Evolutionary conservation across 2,329 filamentous ascomycete species (phyloP).

Genomic region (Claviceps purpurea): DNA sequence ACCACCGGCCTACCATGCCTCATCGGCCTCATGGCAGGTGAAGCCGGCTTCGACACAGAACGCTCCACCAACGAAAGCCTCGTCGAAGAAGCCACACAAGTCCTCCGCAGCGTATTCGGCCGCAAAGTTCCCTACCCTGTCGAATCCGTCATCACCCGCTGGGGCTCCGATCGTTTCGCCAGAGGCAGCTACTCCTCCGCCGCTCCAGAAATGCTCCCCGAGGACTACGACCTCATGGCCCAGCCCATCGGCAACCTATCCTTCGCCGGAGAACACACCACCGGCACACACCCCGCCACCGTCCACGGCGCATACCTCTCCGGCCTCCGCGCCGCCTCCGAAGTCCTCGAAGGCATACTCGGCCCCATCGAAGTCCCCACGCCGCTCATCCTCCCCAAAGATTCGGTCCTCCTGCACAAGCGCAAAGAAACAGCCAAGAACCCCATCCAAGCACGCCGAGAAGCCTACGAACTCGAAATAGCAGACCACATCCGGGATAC

Average conservation of each 20-base stretch:
- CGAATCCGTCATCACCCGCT: constrained; percentile 82
- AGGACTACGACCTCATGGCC: constrained; percentile 91
- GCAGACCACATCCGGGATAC: constrained; percentile 36
- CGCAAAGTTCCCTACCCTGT: constrained; percentile 58
- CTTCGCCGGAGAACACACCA: constrained; percentile 95
- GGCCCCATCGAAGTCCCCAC: constrained; percentile 67
- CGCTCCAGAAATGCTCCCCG: constrained; percentile 63
- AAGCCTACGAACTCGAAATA: constrained; percentile 42
- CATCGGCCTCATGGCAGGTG: constrained; percentile 88
- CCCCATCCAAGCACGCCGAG: constrained; percentile 36
- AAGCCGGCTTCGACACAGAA: constrained; percentile 84
- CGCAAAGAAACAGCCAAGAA: constrained; percentile 39
- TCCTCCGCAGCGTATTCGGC: constrained; percentile 66
- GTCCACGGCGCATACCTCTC: constrained; percentile 95
- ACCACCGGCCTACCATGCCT: constrained; percentile 80
- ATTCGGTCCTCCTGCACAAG: constrained; percentile 37
- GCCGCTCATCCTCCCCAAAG: constrained; percentile 59
- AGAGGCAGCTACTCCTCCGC: constrained; percentile 92
- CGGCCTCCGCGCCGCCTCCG: constrained; percentile 75
- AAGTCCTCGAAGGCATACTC: constrained; percentile 67
- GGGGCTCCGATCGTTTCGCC: constrained; percentile 85
- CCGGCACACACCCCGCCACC: constrained; percentile 87
- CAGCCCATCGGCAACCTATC: constrained; percentile 72
- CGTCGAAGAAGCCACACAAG: constrained; percentile 64
- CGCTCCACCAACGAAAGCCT: constrained; percentile 60